These are phyloP conservation scores for Eucalyptus pauciflora DNA, from an alignment of 345 rosid species.

Conservation along the genomic window DNA sequence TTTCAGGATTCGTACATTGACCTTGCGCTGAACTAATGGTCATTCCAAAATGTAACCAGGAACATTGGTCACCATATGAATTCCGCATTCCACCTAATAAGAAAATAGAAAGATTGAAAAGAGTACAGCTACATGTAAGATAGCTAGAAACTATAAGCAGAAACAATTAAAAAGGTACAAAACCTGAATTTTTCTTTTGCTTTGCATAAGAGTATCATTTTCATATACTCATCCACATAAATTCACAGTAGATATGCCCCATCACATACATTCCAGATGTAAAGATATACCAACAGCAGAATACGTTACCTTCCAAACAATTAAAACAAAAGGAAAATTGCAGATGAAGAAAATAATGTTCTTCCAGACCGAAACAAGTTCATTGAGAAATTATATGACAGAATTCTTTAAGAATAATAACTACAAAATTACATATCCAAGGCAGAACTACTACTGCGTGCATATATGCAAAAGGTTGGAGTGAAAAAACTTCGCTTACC, in stretches of 20 bases:
- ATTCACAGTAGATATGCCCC: not conserved
- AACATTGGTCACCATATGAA: slow-evolving; percentile 29
- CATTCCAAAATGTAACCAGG: slow-evolving; percentile 47
- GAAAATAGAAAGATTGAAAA: not conserved
- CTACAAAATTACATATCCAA: not conserved
- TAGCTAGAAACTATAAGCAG: not conserved
- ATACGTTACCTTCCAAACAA: not conserved
- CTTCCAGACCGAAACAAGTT: not conserved
- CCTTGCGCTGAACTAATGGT: slow-evolving; percentile 36
- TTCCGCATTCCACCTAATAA: slow-evolving; percentile 33
- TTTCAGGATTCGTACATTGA: slow-evolving; percentile 63
- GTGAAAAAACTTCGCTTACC: slow-evolving; percentile 30
- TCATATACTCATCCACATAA: not conserved
- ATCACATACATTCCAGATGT: not conserved
- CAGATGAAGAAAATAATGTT: not conserved
- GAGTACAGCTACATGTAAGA: not conserved
- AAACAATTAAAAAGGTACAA: not conserved
- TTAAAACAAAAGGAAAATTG: not conserved
- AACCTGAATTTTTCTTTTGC: not conserved
- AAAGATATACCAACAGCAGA: not conserved
- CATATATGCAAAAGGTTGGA: not conserved
- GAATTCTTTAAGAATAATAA: not conserved
- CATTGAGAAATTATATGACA: not conserved
- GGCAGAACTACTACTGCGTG: not conserved
- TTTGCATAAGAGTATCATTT: not conserved